These are phyloP conservation scores for Nannizziopsis arthrosporioides DNA, from an alignment of 2,329 filamentous ascomycete genomes.

Conservation along the genomic window DNA sequence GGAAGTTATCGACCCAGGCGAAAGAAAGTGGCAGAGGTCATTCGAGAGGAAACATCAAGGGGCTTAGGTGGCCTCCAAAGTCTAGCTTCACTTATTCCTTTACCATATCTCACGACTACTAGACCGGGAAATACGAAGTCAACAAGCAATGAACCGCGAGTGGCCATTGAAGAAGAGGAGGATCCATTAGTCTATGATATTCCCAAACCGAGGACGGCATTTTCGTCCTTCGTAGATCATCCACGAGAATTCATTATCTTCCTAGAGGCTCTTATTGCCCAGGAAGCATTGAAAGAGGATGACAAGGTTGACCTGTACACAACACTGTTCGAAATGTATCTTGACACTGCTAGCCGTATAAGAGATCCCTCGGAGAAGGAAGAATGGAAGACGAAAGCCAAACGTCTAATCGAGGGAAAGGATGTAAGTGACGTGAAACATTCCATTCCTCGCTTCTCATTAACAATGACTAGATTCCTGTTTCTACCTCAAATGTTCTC, in stretches of 20 bases:
- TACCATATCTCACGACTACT: constrained; percentile 69
- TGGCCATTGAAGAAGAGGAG: constrained; percentile 23
- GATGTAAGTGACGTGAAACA: constrained; percentile 39
- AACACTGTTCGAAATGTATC: constrained; percentile 94
- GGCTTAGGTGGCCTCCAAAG: constrained; percentile 71
- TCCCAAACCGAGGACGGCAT: constrained; percentile 76
- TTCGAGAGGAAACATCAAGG: constrained; percentile 35
- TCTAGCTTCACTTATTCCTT: constrained; percentile 66
- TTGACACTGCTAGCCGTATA: constrained; percentile 72
- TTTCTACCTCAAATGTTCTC: constrained; percentile 89
- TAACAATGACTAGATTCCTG: constrained; percentile 44
- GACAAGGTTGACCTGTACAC: constrained; percentile 84
- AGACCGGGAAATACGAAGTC: constrained; percentile 34
- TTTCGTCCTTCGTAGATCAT: constrained; percentile 93
- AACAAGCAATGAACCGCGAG: constrained; percentile 21
- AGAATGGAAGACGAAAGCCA: constrained; percentile 84
- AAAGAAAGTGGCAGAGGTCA: constrained; percentile 49
- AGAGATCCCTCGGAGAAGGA: constrained; percentile 55
- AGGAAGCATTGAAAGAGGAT: constrained; percentile 56
- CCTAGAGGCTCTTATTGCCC: constrained; percentile 72
- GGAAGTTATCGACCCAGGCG: constrained; percentile 57
- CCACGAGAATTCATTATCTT: constrained; percentile 85
- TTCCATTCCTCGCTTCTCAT: neutral
- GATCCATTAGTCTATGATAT: constrained; percentile 54
- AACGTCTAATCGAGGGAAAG: constrained; percentile 70